Conservation (phyloP, 2,329 filamentous ascomycete species). For the Tothia fuscella region DNA sequence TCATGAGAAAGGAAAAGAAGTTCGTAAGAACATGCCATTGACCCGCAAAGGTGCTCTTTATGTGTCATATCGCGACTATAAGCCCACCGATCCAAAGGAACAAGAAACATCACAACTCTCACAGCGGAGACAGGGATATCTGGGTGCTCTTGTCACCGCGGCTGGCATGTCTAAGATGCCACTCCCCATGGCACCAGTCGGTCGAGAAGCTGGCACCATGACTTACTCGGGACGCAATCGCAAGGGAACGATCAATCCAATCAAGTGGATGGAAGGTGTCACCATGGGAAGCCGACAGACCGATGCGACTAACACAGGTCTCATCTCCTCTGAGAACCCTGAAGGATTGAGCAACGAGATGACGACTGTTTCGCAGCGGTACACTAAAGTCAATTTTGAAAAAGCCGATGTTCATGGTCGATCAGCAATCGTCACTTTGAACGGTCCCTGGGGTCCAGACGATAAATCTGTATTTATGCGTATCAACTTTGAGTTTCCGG, state of each 20-base stretch:
- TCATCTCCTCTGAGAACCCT: conserved; percentile 20
- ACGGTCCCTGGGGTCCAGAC: conserved; percentile 47
- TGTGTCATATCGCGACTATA: conserved; percentile 62
- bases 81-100: neutral
- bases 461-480: conserved; percentile 42
- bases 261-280: conserved; percentile 54
- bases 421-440: conserved; percentile 43
- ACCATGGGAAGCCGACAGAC: conserved; percentile 39
- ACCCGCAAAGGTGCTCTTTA: conserved; percentile 79
- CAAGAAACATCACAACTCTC: neutral
- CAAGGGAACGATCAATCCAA: conserved; percentile 43
- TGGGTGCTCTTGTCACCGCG: conserved; percentile 13
- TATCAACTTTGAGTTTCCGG: conserved; percentile 46
- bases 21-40: conserved; percentile 53
- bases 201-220: conserved; percentile 32
- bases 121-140: neutral
- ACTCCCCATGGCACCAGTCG: conserved; percentile 12
- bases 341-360: conserved; percentile 50
- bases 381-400: conserved; percentile 49
- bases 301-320: conserved; percentile 15
- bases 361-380: conserved; percentile 47
- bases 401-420: conserved; percentile 43
- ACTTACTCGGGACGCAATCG: conserved; percentile 35
- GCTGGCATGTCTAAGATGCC: conserved; percentile 15
- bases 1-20: conserved; percentile 55